phyloP scores from a whole-genome alignment of 345 rosid genomes.

The Psidium friedrichsthalianum region DNA sequence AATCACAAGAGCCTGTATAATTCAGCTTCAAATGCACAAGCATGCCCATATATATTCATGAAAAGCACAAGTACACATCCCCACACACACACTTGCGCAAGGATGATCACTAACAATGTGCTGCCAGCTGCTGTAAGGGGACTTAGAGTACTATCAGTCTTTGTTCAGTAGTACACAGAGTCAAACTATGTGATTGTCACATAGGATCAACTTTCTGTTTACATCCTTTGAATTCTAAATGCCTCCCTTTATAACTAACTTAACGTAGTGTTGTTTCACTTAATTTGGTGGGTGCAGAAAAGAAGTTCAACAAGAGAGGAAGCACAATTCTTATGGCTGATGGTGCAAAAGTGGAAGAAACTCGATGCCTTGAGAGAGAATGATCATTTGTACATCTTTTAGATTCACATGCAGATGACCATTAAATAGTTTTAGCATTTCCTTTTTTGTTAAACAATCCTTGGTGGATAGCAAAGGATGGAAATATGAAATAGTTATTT shows the following conservation, averaged over 20 bases:
- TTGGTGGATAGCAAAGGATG: not conserved
- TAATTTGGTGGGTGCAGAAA: conserved; percentile 39
- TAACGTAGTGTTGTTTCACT: not conserved
- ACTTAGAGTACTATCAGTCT: not conserved
- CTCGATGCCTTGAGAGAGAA: conserved; percentile 62
- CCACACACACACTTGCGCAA: not conserved
- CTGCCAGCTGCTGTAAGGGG: not conserved
- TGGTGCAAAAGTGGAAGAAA: conserved; percentile 78
- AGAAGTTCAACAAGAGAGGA: conserved; percentile 62
- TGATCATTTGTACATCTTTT: conserved; percentile 64
- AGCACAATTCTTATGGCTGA: conserved; percentile 60
- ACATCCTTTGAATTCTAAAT: not conserved
- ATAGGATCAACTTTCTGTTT: not conserved
- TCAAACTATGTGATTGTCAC: not conserved
- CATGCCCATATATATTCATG: not conserved
- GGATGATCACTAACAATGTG: not conserved
- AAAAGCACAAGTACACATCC: not conserved
- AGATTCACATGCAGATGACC: conserved; percentile 22
- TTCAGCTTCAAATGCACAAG: not conserved
- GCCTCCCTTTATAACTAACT: not conserved
- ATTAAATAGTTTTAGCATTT: not conserved
- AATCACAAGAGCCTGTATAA: not conserved
- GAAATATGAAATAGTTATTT: not conserved
- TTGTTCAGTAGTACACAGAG: not conserved
- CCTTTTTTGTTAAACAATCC: not conserved